Conservation (phyloP, 371 early-diverging fungal genomes). For the Capniomyces stellatus region DNA sequence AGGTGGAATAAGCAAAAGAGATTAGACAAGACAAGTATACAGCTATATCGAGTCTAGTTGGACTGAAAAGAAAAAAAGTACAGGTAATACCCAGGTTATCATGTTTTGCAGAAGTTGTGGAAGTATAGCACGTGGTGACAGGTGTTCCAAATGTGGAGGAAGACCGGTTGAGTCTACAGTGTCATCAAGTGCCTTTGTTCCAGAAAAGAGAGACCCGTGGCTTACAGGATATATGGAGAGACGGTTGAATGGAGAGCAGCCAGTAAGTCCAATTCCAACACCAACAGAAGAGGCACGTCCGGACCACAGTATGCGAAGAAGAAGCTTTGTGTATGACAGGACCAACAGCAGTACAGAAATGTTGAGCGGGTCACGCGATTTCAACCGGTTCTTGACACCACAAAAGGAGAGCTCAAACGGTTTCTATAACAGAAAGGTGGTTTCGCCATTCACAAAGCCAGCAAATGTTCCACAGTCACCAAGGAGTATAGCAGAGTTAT, state of each 20-base stretch:
- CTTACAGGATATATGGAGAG: conserved; percentile 19
- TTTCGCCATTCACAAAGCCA: too few relatives aligned
- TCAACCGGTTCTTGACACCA: neutral
- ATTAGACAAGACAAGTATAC: too few relatives aligned
- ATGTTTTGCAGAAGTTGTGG: conserved; percentile 25
- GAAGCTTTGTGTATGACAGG: neutral
- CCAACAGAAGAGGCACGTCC: too few relatives aligned
- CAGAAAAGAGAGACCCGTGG: conserved; percentile 23
- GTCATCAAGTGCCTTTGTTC: neutral
- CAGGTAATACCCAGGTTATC: too few relatives aligned
- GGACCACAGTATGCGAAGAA: too few relatives aligned
- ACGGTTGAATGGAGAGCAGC: conserved; percentile 4
- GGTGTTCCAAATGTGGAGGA: conserved; percentile 21
- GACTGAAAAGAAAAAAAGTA: too few relatives aligned
- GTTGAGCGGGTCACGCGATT: neutral
- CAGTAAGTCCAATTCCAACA: neutral
- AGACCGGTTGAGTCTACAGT: conserved; percentile 12
- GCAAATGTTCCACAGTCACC: too few relatives aligned
- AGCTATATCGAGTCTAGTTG: too few relatives aligned
- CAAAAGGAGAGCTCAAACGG: neutral
- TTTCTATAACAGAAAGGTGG: too few relatives aligned
- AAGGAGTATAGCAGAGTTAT: neutral
- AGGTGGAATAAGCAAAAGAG: too few relatives aligned
- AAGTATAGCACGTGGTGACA: conserved; percentile 8
- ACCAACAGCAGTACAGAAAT: neutral